Conservation (phyloP, 2,329 filamentous ascomycete species). For the Aspergillus sergii region DNA sequence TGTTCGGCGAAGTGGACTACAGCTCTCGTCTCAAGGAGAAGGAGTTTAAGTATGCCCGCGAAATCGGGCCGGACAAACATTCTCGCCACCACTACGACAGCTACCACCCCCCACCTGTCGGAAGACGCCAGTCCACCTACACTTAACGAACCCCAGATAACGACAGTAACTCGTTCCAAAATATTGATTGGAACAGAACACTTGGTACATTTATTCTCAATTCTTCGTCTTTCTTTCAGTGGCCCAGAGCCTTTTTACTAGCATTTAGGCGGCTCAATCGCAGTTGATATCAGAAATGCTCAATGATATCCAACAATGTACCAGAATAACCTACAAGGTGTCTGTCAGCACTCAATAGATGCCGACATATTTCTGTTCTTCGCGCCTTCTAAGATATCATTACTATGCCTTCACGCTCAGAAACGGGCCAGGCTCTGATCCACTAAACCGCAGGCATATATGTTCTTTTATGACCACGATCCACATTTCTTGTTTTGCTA, state of each 20-base stretch:
- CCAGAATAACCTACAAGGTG: neutral
- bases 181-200: conserved; percentile 7
- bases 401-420: neutral
- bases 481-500: neutral
- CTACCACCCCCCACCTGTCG: conserved; percentile 19
- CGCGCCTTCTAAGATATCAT: neutral
- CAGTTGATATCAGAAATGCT: conserved; percentile 1
- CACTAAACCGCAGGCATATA: neutral
- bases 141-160: conserved; percentile 21
- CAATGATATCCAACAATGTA: neutral
- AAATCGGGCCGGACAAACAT: conserved; percentile 26
- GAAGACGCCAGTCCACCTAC: conserved; percentile 32
- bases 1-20: conserved; percentile 29
- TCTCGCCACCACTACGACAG: conserved; percentile 24
- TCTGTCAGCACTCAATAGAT: neutral
- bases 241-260: conserved; percentile 2
- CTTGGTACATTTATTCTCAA: neutral
- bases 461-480: neutral
- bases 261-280: conserved; percentile 5
- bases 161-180: conserved; percentile 19
- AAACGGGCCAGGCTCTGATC: neutral
- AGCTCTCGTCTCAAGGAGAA: conserved; percentile 23
- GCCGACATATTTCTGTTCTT: neutral
- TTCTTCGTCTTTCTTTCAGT: conserved; percentile 9
- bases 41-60: conserved; percentile 33